A percentile compares a stretch with the other conserved stretches of the same genome.
Evolutionary conservation across 192 early-diverging fungal species (phyloP).

Genomic region (Backusella psychrophila): DNA sequence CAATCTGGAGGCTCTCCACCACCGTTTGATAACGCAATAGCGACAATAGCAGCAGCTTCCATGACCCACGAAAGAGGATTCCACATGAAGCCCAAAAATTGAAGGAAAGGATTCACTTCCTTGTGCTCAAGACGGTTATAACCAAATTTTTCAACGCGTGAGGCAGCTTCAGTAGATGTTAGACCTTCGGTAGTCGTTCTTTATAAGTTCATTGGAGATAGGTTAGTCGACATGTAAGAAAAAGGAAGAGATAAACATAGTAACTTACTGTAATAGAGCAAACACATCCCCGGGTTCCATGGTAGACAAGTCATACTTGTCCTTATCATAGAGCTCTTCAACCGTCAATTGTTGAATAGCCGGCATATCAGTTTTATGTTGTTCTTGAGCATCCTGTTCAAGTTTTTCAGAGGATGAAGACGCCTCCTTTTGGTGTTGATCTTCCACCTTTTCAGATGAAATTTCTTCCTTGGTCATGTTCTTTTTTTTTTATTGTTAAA

Average conservation of each 20-base stretch:
- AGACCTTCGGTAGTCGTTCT: conserved; percentile 59
- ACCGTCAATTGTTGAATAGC: conserved; percentile 47
- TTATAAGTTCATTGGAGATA: neutral
- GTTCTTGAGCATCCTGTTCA: neutral
- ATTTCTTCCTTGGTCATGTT: neutral
- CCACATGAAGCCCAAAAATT: conserved; percentile 88
- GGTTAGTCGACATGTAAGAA: neutral
- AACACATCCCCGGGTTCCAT: conserved; percentile 74
- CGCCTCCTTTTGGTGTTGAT: neutral
- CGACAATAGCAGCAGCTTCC: conserved; percentile 85
- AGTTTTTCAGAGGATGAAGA: neutral
- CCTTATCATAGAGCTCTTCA: conserved; percentile 78
- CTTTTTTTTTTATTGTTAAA: neutral
- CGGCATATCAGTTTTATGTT: neutral
- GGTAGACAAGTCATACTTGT: conserved; percentile 75
- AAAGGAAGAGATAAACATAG: neutral
- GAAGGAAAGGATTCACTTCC: conserved; percentile 77
- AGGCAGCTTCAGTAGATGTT: conserved; percentile 57
- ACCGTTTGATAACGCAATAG: conserved; percentile 75
- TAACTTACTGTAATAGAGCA: conserved; percentile 57
- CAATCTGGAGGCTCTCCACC: conserved; percentile 69
- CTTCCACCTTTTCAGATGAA: conserved; percentile 2
- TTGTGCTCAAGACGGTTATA: conserved; percentile 70
- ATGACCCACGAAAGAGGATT: conserved; percentile 81
- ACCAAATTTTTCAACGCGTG: conserved; percentile 69